These are phyloP conservation scores for Leccinum holopus DNA, from an alignment of 1,284 basidiomycete species.

Conservation along the genomic window DNA sequence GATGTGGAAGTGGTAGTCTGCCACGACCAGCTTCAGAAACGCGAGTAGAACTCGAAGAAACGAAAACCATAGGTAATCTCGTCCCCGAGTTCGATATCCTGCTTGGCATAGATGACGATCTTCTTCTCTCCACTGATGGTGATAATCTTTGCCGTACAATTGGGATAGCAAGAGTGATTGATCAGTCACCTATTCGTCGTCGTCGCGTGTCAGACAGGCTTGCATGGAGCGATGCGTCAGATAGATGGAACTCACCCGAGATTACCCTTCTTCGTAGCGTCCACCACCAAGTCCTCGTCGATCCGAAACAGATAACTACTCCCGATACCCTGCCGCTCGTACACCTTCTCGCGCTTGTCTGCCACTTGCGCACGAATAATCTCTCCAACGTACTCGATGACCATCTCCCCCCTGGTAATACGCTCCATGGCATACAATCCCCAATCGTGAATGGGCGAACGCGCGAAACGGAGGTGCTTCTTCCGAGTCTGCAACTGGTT, in stretches of 20 bases:
- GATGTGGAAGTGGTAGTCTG: slow-evolving; percentile 92
- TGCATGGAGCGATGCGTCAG: background rate
- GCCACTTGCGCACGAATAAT: slow-evolving; percentile 94
- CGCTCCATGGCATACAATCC: slow-evolving; percentile 95
- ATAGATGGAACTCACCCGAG: slow-evolving; percentile 69
- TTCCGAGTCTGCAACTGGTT: slow-evolving; percentile 98
- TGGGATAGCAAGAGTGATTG: slow-evolving; percentile 97
- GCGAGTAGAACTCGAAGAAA: slow-evolving; percentile 4
- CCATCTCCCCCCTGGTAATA: slow-evolving; percentile 96
- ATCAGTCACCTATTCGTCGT: slow-evolving; percentile 71
- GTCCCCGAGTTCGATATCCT: slow-evolving; percentile 89
- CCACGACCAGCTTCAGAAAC: background rate
- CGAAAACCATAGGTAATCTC: slow-evolving; percentile 86
- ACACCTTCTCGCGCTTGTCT: slow-evolving; percentile 95
- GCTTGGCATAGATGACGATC: slow-evolving; percentile 98
- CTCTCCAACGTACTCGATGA: slow-evolving; percentile 99
- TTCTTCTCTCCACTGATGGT: slow-evolving; percentile 98
- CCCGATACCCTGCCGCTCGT: slow-evolving; percentile 94
- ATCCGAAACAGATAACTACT: slow-evolving; percentile 94
- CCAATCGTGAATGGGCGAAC: slow-evolving; percentile 98
- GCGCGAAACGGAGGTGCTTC: slow-evolving; percentile 95
- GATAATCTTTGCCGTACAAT: slow-evolving; percentile 98
- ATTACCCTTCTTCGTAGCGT: slow-evolving; percentile 98
- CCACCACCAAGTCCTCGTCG: slow-evolving; percentile 91
- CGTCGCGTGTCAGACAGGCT: slow-evolving; percentile 12